Conservation (phyloP, 2,329 filamentous ascomycete species). For the Chaetomium olivaceum region DNA sequence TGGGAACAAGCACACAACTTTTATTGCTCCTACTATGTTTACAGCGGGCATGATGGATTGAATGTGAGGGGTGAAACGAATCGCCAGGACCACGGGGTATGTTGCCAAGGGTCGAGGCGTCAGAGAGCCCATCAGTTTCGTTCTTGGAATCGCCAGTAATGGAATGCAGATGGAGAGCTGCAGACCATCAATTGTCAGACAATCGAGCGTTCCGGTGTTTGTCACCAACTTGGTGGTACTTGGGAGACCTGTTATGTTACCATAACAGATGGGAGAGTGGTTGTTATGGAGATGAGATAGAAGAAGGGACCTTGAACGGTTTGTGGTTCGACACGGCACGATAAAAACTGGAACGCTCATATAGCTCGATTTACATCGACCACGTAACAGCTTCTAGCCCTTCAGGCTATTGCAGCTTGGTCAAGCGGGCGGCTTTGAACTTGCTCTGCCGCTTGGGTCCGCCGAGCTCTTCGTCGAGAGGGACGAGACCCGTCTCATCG, state of each 20-base stretch:
- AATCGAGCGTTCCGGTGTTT: slow-evolving; percentile 45
- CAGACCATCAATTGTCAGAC: slow-evolving; percentile 56
- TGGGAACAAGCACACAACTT: background rate
- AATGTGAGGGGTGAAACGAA: slow-evolving; percentile 67
- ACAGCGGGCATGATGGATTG: slow-evolving; percentile 40
- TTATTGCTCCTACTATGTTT: slow-evolving; percentile 14
- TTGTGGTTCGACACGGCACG: slow-evolving; percentile 13
- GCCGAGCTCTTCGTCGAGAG: slow-evolving; percentile 67
- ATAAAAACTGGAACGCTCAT: slow-evolving; percentile 7
- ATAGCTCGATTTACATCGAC: slow-evolving; percentile 29
- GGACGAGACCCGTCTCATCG: slow-evolving; percentile 61
- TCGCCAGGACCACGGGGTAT: slow-evolving; percentile 51
- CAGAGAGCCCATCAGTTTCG: slow-evolving; percentile 59
- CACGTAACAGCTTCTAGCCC: slow-evolving; percentile 34
- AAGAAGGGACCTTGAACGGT: background rate
- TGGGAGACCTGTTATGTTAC: background rate
- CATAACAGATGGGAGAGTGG: background rate
- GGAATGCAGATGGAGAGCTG: slow-evolving; percentile 56
- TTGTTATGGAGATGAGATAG: background rate
- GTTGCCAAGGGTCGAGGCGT: slow-evolving; percentile 46
- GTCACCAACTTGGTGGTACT: slow-evolving; percentile 14
- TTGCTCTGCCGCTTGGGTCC: slow-evolving; percentile 66
- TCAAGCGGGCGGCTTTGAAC: slow-evolving; percentile 70
- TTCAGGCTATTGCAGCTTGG: slow-evolving; percentile 45
- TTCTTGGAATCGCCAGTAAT: slow-evolving; percentile 60